Conservation (phyloP, 768 basidiomycete species). For the Inosperma sp. region DNA sequence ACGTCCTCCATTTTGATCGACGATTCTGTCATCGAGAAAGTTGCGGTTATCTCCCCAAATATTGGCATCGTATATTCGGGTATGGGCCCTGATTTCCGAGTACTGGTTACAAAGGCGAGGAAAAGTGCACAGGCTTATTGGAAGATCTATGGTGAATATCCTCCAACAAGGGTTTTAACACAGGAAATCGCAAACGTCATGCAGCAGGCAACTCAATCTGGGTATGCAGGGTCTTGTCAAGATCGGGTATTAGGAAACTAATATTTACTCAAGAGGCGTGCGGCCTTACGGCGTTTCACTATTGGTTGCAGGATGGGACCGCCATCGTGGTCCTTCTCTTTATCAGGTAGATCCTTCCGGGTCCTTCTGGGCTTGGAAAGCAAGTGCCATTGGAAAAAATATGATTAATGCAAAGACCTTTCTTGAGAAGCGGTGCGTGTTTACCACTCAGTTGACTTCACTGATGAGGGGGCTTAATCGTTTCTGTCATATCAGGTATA, state of each 20-base stretch:
- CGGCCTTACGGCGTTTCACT: constrained; percentile 98
- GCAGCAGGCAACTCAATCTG: constrained; percentile 98
- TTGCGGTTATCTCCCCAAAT: constrained; percentile 95
- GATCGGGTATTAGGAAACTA: constrained; percentile 19
- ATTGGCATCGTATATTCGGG: constrained; percentile 99
- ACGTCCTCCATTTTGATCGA: constrained; percentile 96
- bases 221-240: constrained; percentile 56
- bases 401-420: constrained; percentile 99
- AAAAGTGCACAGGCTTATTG: constrained; percentile 99
- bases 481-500: constrained; percentile 61
- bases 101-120: constrained; percentile 88
- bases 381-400: constrained; percentile 99
- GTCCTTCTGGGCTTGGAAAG: constrained; percentile 99
- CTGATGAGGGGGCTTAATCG: constrained; percentile 19
- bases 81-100: constrained; percentile 98
- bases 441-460: constrained; percentile 15
- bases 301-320: constrained; percentile 95
- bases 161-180: constrained; percentile 91
- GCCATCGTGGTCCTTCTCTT: constrained; percentile 88
- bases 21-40: constrained; percentile 97
- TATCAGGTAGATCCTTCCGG: constrained; percentile 99
- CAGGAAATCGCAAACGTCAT: constrained; percentile 97
- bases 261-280: constrained; percentile 70
- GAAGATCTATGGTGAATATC: constrained; percentile 99
- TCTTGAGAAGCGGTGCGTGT: constrained; percentile 88